Evolutionary conservation across 768 basidiomycete species (phyloP).

Genomic region (Rossbeevera mucosa): DNA sequence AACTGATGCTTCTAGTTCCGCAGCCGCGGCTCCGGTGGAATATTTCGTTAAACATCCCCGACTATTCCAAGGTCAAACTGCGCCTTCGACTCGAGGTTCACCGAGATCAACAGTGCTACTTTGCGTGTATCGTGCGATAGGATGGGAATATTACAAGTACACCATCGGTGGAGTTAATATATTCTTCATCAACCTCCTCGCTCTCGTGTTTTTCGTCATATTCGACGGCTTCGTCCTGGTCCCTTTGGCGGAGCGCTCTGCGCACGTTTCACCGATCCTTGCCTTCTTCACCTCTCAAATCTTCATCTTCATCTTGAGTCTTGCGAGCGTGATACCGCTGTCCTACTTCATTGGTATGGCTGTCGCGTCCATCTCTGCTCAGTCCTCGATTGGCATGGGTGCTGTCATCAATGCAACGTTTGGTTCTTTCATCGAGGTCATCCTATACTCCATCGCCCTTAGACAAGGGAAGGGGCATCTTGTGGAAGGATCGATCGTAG

Average conservation of each 20-base stretch:
- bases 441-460: constrained; percentile 87
- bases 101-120: constrained; percentile 84
- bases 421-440: constrained; percentile 96
- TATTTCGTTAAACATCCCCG: constrained; percentile 70
- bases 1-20: constrained; percentile 4
- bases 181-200: constrained; percentile 91
- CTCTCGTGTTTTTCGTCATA: constrained; percentile 93
- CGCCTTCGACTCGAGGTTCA: constrained; percentile 67
- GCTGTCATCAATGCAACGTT: constrained; percentile 99
- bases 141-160: constrained; percentile 96
- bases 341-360: constrained; percentile 99
- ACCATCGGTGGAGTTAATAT: constrained; percentile 99
- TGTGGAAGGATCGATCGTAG: constrained; percentile 96
- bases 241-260: constrained; percentile 58
- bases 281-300: constrained; percentile 65
- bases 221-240: constrained; percentile 85
- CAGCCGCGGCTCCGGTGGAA: constrained; percentile 33
- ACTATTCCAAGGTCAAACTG: constrained; percentile 81
- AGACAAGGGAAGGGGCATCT: constrained; percentile 88
- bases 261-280: constrained; percentile 63
- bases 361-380: constrained; percentile 97
- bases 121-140: constrained; percentile 90
- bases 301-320: constrained; percentile 76
- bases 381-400: constrained; percentile 98
- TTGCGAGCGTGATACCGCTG: constrained; percentile 91